Base-by-base conservation (phyloP, 2,329 filamentous ascomycete species). In the Penicillium sumatraense region DNA sequence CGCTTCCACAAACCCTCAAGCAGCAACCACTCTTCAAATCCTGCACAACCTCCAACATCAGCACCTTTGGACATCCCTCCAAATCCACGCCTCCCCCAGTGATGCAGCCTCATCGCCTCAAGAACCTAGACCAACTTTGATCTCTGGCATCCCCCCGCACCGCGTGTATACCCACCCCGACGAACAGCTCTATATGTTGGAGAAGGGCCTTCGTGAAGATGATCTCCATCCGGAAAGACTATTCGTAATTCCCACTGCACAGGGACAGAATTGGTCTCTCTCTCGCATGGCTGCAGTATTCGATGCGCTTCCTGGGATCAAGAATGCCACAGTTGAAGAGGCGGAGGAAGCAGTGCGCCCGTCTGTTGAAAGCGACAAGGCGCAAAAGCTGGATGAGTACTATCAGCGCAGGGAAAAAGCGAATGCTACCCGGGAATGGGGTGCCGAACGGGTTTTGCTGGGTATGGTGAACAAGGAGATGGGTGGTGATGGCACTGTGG, bases 21-120 rank as follows among this genome's bases (percentile, higher is more conserved):
- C 71, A 63, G 74, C 81, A 56, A 81, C 86, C 55, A 81, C 84
- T 8, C 70, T 82, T 45, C 83, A 87, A 70, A 78, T 86, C 63
- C 77, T 82, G 46, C 85, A 88, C 73, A 87, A 87, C 71, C 83
- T 88, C 61, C 79, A 82, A 67, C 77, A 86, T 71, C 84, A 87
- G 68, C 85, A 88, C 69, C 72, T 79, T 33, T 88, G 85, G 85
- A 81, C 81, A 31, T 75, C 77, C 27, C 73, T 88, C n/a, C 74
- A 75, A 51, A 72, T 83, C 48, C 81, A 86, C 69, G 54, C 42
- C 13, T 60, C 14, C 50, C 63, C 51, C 27, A 59, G 14, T 44
- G 33, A 56, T 48, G 44, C 35, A 18, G 50, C 41, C 27, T 40
- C 49, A 11, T 45, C 53, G 26, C 35, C 45, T 16, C 29, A 56